Base-by-base conservation (phyloP, 2,329 filamentous ascomycete species). In the Pseudocercospora fuligena region DNA sequence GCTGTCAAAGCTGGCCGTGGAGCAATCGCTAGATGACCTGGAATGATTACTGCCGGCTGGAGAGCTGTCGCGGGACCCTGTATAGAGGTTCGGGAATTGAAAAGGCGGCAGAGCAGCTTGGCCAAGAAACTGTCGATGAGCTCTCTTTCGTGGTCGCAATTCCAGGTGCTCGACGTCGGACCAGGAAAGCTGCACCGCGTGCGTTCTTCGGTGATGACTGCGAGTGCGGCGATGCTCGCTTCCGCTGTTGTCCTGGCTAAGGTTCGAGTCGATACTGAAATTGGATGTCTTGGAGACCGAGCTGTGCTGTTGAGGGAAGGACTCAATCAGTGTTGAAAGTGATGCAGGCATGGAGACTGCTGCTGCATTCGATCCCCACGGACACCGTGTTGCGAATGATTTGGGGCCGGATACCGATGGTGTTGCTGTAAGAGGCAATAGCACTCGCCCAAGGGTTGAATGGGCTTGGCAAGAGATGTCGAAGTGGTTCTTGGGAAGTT, bases 151-250 rank as follows among this genome's bases (percentile, higher is more conserved):
- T n/a, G 21, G 51, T 31, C 51, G 21, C 14, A 54, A 16, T 31
- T 25, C 51, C 3, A 54, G 51, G 3, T 54, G 51, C 51, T 54
- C 51, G 2, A 54, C 51, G 51, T 54, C 51, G 25, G 51, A 54
- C 51, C 51, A 54, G 14, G 51, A 54, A 16, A 54, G 51, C 25
- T 54, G 51, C 3, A 54, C 51, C 5, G 51, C 51, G 51, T 54
- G 51, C 21, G 51, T 54, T 54, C 51, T 23, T 11, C 51, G 51
- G 25, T 54, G 51, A 31, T 54, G 51, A n/a, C 25, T 54, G 25
- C 51, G 51, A 54, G 51, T 54, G 19, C 51, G 51, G 51, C 51
- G 51, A 54, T 54, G 51, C 51, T 29, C 51, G 51, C 21, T 54
- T n/a, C 23, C 25, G 14, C 21, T 31, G 23, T 31, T 54, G 21